Percentiles rank a stretch among this genome's conserved stretches.
phyloP scores from a whole-genome alignment of 2,329 filamentous ascomycete genomes.

The Nemania diffusa region DNA sequence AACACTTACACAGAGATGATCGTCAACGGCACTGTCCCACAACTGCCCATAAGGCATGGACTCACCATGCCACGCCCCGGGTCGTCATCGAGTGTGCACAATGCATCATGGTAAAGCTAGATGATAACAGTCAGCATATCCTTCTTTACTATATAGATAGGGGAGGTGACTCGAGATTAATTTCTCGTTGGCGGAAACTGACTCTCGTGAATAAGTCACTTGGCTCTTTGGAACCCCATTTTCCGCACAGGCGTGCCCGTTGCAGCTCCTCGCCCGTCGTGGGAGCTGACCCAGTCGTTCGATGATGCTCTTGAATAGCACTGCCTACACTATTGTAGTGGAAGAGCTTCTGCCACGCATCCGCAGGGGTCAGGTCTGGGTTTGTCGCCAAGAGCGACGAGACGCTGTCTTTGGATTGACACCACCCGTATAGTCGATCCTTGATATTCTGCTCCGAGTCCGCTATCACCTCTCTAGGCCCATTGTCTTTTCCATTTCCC shows the following conservation, averaged over 20 bases:
- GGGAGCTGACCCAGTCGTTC: conserved; percentile 40
- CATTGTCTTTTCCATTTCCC: background rate
- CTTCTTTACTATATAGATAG: background rate
- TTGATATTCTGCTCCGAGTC: conserved; percentile 51
- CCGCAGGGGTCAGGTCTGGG: conserved; percentile 61
- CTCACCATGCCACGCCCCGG: conserved; percentile 62
- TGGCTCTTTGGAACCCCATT: conserved; percentile 71
- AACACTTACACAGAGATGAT: conserved; percentile 68
- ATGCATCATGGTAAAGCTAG: conserved; percentile 73
- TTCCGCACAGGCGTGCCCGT: conserved; percentile 69
- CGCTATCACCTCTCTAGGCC: conserved; percentile 16
- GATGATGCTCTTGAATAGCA: conserved; percentile 25
- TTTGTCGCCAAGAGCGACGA: conserved; percentile 66
- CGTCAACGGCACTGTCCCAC: conserved; percentile 73
- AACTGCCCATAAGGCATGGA: conserved; percentile 62
- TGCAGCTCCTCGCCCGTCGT: conserved; percentile 58
- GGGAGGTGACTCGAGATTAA: background rate
- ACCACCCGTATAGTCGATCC: conserved; percentile 62
- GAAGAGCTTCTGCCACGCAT: conserved; percentile 68
- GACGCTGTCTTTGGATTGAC: conserved; percentile 64
- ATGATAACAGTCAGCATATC: conserved; percentile 11
- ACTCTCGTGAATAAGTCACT: conserved; percentile 74
- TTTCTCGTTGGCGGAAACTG: conserved; percentile 32
- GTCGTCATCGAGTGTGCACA: conserved; percentile 65
- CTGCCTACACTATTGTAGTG: conserved; percentile 40